Percentiles rank a stretch among this genome's conserved stretches.
Evolutionary conservation across 805 yeast species (phyloP).

Genomic region (Komagataella populi): DNA sequence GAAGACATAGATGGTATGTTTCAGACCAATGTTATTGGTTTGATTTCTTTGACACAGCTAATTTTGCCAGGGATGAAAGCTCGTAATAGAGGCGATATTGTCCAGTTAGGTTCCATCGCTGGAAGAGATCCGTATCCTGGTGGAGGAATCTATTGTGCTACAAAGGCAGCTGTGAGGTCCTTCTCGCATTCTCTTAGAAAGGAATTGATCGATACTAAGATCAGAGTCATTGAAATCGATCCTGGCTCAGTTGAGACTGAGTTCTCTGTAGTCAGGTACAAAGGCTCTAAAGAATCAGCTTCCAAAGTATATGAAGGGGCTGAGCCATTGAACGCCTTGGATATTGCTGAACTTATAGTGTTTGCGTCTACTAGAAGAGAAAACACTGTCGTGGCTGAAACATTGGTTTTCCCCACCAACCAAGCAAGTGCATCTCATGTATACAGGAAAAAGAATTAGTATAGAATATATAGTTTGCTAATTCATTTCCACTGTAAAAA

Average conservation of each 20-base stretch:
- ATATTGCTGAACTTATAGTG: constrained; percentile 62
- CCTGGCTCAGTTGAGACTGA: constrained; percentile 79
- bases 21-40: constrained; percentile 77
- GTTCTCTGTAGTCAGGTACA: constrained; percentile 49
- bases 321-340: constrained; percentile 59
- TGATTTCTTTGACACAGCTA: constrained; percentile 74
- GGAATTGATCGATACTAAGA: constrained; percentile 35
- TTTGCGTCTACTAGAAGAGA: constrained; percentile 54
- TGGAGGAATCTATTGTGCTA: constrained; percentile 67
- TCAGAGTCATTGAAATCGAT: constrained; percentile 61
- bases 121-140: constrained; percentile 74
- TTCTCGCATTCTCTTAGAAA: constrained; percentile 55
- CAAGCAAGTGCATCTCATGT: constrained; percentile 72
- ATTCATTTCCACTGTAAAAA: constrained; percentile 17
- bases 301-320: constrained; percentile 52
- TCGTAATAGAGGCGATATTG: constrained; percentile 60
- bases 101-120: constrained; percentile 66
- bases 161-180: constrained; percentile 60
- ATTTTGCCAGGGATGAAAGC: constrained; percentile 58
- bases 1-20: constrained; percentile 65
- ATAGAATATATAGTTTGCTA: not conserved
- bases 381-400: constrained; percentile 68
- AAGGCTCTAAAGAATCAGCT: constrained; percentile 49
- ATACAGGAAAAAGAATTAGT: constrained; percentile 14
- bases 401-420: constrained; percentile 71